Base-by-base conservation (phyloP, 768 basidiomycete genomes). In the Aureoboletus auriporus region DNA sequence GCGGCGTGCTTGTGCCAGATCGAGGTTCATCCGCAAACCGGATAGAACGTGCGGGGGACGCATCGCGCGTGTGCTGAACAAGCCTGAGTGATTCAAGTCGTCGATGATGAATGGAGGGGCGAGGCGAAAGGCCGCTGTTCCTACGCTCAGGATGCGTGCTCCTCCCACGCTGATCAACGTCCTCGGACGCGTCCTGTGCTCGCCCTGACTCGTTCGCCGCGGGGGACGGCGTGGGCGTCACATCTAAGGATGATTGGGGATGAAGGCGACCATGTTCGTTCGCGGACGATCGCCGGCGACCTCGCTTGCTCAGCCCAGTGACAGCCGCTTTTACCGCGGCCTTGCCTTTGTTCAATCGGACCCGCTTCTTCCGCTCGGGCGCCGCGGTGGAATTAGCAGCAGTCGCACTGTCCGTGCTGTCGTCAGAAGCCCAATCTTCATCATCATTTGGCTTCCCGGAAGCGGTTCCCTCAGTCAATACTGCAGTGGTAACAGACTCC, bases 351-450 rank as follows among this genome's bases (percentile, higher is more conserved):
- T 23, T 54, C 23, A 59, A 55, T 44, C 58, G 65, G 34, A 57
- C 46, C 30, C 65, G 69, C 39, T 53, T 60, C 47, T 55, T 62
- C 30, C 56, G 52, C 43, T 47, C 55, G 20, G 44, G 54, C 40
- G 30, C 43, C 14, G 20, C 17, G 27, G 51, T 55, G 26, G 55
- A 49, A 31, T 45, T 29, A 6, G 50, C 42, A 6, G 51, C 42
- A 29, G 51, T 42, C 3, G 49, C 45, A 26, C 56, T 53, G 20
- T 61, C 59, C 37, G 58, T 66, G 47, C 73, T 75, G 20, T 61
- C 67, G 41, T 88, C 86, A 6, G 83, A 86, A 14, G 75, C 73
- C 84, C 83, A 86, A 2, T 73, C 81, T 50, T 79, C 84, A 1
- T 84, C 82, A 5, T 75, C 79, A 4, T 75, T 72, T 7, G 10